Conservation (phyloP, 805 yeast species). For the Maudiozyma serrabonitensis region DNA sequence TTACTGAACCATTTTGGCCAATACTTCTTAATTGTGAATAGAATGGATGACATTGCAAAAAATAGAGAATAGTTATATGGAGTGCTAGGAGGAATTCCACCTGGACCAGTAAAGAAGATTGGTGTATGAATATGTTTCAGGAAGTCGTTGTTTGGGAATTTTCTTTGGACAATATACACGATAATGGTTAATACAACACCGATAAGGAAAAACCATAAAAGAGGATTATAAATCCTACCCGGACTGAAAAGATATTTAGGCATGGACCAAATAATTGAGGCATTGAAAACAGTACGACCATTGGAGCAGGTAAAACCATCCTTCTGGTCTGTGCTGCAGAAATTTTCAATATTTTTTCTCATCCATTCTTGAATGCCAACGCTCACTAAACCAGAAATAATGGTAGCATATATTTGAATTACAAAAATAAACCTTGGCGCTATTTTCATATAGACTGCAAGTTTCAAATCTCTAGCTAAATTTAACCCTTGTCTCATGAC, state of each 20-base stretch:
- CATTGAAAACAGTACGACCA: conserved; percentile 37
- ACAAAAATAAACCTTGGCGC: conserved; percentile 48
- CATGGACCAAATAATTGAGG: conserved; percentile 44
- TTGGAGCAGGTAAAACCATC: conserved; percentile 38
- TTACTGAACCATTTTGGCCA: conserved; percentile 51
- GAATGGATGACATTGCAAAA: conserved; percentile 35
- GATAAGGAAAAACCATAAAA: conserved; percentile 46
- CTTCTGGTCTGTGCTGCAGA: conserved; percentile 33
- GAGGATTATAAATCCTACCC: conserved; percentile 43
- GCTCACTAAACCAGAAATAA: conserved; percentile 32
- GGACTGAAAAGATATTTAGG: conserved; percentile 44
- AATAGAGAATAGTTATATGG: conserved; percentile 57
- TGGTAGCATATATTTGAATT: conserved; percentile 34
- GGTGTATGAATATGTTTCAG: conserved; percentile 44
- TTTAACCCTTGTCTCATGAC: conserved; percentile 46
- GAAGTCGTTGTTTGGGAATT: conserved; percentile 23
- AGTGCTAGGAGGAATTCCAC: conserved; percentile 65
- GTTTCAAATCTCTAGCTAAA: conserved; percentile 42
- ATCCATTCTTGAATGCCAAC: conserved; percentile 36
- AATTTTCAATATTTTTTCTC: conserved; percentile 27
- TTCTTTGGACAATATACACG: conserved; percentile 5
- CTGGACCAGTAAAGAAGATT: conserved; percentile 51
- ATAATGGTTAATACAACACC: conserved; percentile 30
- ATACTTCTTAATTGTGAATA: conserved; percentile 36
- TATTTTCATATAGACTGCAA: conserved; percentile 48